phyloP scores from a whole-genome alignment of 495 filamentous ascomycete species.

The Daldinia grandis region DNA sequence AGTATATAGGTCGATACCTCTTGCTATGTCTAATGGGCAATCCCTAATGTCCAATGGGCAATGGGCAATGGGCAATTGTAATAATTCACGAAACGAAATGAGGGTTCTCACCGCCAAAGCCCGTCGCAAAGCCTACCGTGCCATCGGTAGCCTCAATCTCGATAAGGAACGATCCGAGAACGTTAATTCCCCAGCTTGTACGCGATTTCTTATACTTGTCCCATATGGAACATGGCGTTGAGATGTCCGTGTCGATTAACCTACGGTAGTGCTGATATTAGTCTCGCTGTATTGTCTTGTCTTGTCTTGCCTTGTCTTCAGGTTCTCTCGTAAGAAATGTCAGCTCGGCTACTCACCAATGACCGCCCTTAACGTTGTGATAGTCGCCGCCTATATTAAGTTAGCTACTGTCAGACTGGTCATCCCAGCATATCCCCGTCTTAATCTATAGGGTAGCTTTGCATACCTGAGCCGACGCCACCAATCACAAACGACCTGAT shows the following conservation, averaged over 20 bases:
- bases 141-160: slow-evolving; percentile 90
- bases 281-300: too few species aligned
- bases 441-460: not conserved
- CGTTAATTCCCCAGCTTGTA: slow-evolving; percentile 96
- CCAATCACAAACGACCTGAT: slow-evolving; percentile 83
- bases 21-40: not conserved
- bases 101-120: slow-evolving; percentile 74
- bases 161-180: slow-evolving; percentile 91
- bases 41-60: not conserved
- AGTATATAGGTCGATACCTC: not conserved
- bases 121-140: slow-evolving; percentile 89
- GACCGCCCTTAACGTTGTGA: slow-evolving; percentile 92
- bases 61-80: not conserved
- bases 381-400: slow-evolving; percentile 74
- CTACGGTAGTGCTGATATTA: slow-evolving; percentile 43
- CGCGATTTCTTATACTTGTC: slow-evolving; percentile 85
- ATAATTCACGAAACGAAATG: not conserved
- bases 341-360: slow-evolving; percentile 64
- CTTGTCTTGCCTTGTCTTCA: too few species aligned
- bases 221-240: slow-evolving; percentile 89
- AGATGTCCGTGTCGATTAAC: slow-evolving; percentile 90
- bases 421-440: not conserved
- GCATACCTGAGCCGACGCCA: slow-evolving; percentile 78
- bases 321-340: not conserved
- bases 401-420: slow-evolving; percentile 15